Conservation (phyloP, 1,284 basidiomycete genomes). For the Gymnopus androsaceus region DNA sequence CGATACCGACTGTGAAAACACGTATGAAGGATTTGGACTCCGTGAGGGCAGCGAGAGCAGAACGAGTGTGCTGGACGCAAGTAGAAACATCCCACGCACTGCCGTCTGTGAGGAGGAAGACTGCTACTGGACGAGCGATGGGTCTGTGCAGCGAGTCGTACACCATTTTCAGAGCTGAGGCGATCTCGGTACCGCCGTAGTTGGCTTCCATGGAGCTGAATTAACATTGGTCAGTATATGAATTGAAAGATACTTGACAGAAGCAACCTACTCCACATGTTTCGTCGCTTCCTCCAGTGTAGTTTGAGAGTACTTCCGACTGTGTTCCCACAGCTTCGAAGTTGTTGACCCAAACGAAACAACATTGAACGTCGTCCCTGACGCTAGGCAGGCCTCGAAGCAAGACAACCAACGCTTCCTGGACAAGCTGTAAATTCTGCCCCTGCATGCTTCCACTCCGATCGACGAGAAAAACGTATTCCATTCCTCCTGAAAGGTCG, state of each 20-base stretch:
- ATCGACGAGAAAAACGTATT: conserved; percentile 38
- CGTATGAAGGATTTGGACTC: background rate
- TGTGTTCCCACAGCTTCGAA: conserved; percentile 25
- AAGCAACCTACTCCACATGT: conserved; percentile 13
- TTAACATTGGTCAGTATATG: background rate
- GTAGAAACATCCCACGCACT: conserved; percentile 9
- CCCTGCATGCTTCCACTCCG: conserved; percentile 37
- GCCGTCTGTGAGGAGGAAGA: conserved; percentile 35
- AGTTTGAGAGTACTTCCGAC: conserved; percentile 23
- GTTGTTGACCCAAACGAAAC: conserved; percentile 28
- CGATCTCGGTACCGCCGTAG: conserved; percentile 51
- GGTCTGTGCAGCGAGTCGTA: conserved; percentile 31
- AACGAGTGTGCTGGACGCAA: background rate
- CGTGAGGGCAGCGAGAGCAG: background rate
- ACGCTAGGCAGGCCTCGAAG: conserved; percentile 28
- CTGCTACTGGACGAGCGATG: conserved; percentile 37
- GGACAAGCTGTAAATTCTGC: conserved; percentile 27
- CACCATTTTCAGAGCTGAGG: conserved; percentile 36
- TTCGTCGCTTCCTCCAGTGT: conserved; percentile 18
- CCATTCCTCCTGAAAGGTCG: conserved; percentile 25
- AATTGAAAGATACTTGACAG: background rate
- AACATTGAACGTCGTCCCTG: conserved; percentile 32
- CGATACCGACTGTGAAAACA: conserved; percentile 13
- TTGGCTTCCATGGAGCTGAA: conserved; percentile 29
- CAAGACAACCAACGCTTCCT: conserved; percentile 27